Conservation (phyloP, 805 yeast genomes). For the Candida sonorensis region DNA sequence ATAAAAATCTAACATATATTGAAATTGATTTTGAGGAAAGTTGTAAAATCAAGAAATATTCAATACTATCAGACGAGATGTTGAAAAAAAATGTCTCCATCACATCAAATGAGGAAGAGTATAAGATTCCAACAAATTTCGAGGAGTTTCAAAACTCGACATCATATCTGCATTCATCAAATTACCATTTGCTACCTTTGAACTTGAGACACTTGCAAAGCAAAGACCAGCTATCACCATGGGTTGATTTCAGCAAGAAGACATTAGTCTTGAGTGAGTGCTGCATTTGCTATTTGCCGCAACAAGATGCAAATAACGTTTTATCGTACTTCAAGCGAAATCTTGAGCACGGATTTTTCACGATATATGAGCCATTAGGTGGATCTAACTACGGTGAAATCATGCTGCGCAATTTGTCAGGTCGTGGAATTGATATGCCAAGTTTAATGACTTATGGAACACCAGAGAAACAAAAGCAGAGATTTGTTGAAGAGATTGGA, state of each 20-base stretch:
- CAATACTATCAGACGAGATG: slow-evolving; percentile 30
- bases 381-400: slow-evolving; percentile 55
- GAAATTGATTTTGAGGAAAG: slow-evolving; percentile 63
- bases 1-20: slow-evolving; percentile 34
- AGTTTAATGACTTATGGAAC: slow-evolving; percentile 49
- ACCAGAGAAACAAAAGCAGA: slow-evolving; percentile 29
- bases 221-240: slow-evolving; percentile 2
- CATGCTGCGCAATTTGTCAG: slow-evolving; percentile 55
- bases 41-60: slow-evolving; percentile 41
- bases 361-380: slow-evolving; percentile 67
- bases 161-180: slow-evolving; percentile 29
- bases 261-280: slow-evolving; percentile 69
- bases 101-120: too few species aligned
- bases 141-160: too few species aligned
- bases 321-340: slow-evolving; percentile 33
- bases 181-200: slow-evolving; percentile 46
- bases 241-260: slow-evolving; percentile 31
- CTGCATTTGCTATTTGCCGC: slow-evolving; percentile 63
- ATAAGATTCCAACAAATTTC: slow-evolving; percentile 21
- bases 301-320: slow-evolving; percentile 39
- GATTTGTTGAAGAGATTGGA: slow-evolving; percentile 29
- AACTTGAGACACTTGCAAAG: slow-evolving; percentile 41
- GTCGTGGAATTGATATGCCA: slow-evolving; percentile 57
- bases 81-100: slow-evolving; percentile 25
- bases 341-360: slow-evolving; percentile 25